A percentile compares a stretch with the other conserved stretches of the same genome.
Conservation (phyloP, 768 basidiomycete species). For the Xerocomus potaroensis region DNA sequence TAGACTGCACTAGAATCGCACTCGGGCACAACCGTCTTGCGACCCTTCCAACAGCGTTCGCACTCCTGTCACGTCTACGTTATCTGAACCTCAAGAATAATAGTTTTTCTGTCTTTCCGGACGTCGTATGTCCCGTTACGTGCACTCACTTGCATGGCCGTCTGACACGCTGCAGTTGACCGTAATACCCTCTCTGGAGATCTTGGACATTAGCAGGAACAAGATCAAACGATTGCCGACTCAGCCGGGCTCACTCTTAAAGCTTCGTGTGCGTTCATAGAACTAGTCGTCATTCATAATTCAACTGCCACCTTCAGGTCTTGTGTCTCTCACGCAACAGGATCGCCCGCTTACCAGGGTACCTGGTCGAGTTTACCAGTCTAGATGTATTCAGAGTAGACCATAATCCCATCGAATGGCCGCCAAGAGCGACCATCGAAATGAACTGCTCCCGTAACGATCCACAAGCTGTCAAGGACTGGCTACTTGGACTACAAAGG, state of each 20-base stretch:
- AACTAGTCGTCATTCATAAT: not conserved
- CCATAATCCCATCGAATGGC: constrained; percentile 94
- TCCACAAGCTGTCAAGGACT: constrained; percentile 56
- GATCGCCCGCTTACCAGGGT: constrained; percentile 72
- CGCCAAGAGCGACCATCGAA: constrained; percentile 58
- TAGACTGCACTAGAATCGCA: constrained; percentile 57
- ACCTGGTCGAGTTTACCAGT: constrained; percentile 65
- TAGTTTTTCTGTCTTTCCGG: constrained; percentile 75
- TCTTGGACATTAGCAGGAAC: constrained; percentile 92
- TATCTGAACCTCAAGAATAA: constrained; percentile 90
- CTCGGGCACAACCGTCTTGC: constrained; percentile 81
- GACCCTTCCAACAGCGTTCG: constrained; percentile 71
- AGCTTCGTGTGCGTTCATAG: constrained; percentile 57
- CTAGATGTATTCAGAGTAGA: constrained; percentile 83
- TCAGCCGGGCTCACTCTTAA: constrained; percentile 71
- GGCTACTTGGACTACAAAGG: constrained; percentile 65
- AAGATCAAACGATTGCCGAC: constrained; percentile 77
- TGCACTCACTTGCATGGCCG: constrained; percentile 1
- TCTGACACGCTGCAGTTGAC: constrained; percentile 55
- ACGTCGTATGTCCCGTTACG: constrained; percentile 58
- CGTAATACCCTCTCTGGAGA: constrained; percentile 82
- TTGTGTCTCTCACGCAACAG: constrained; percentile 86
- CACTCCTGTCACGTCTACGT: constrained; percentile 64
- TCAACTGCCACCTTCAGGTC: constrained; percentile 45
- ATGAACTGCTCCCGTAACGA: constrained; percentile 38